A percentile compares a stretch with the other conserved stretches of the same genome.
phyloP scores from a whole-genome alignment of 2,329 filamentous ascomycete genomes.

The Microcera coccophila region DNA sequence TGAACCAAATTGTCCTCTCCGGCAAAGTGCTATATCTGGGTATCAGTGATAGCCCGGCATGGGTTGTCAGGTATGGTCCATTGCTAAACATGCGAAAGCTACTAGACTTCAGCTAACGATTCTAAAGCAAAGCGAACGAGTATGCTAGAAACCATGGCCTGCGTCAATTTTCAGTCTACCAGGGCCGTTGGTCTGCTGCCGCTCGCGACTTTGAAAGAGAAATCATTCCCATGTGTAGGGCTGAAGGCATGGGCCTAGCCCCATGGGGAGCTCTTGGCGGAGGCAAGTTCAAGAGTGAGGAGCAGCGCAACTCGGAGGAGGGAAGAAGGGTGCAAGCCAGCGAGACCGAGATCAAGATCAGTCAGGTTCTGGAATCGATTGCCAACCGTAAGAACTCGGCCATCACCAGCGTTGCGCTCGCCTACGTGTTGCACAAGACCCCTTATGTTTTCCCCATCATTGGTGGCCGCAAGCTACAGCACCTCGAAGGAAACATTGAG shows the following conservation, averaged over 20 bases:
- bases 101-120: conserved; percentile 16
- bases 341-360: conserved; percentile 51
- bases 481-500: conserved; percentile 67
- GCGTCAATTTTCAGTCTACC: conserved; percentile 58
- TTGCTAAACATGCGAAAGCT: not conserved
- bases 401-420: conserved; percentile 56
- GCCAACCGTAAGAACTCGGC: conserved; percentile 40
- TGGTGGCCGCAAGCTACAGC: conserved; percentile 64
- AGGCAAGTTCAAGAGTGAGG: conserved; percentile 43
- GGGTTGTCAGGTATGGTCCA: conserved; percentile 53
- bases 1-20: conserved; percentile 55
- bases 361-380: conserved; percentile 47
- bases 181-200: conserved; percentile 40
- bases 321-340: conserved; percentile 40
- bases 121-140: conserved; percentile 55
- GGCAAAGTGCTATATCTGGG: conserved; percentile 66
- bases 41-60: conserved; percentile 65
- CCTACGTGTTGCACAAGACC: conserved; percentile 69
- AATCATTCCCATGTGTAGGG: conserved; percentile 42
- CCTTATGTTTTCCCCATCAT: conserved; percentile 71
- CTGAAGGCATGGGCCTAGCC: conserved; percentile 48
- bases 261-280: conserved; percentile 57
- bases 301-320: conserved; percentile 32
- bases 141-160: conserved; percentile 69
- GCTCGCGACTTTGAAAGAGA: conserved; percentile 40